Evolutionary conservation across 345 rosid genomes (phyloP).

Genomic region (Gynandropsis gynandra): DNA sequence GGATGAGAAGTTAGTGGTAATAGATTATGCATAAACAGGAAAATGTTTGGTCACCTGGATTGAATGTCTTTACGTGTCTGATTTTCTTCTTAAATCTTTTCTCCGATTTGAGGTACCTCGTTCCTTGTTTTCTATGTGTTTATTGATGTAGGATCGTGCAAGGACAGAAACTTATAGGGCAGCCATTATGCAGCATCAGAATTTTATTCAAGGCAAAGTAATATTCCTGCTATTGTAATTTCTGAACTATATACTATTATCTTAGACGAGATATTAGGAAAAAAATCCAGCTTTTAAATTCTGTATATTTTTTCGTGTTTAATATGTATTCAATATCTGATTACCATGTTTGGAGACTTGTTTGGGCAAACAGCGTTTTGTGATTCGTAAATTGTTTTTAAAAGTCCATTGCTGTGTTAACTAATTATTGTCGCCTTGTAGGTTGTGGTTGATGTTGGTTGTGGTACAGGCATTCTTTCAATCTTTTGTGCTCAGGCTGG

Average conservation of each 20-base stretch:
- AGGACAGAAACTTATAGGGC: slow-evolving; percentile 76
- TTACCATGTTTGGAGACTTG: slow-evolving; percentile 3
- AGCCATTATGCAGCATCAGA: slow-evolving; percentile 82
- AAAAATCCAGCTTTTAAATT: not conserved
- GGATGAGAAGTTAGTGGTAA: too few relatives aligned
- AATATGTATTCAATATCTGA: not conserved
- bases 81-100: not conserved
- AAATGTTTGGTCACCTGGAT: too few relatives aligned
- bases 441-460: slow-evolving; percentile 99
- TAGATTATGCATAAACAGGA: too few relatives aligned
- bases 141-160: slow-evolving; percentile 53
- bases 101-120: not conserved
- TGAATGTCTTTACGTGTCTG: too few relatives aligned
- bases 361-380: not conserved
- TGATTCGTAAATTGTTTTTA: not conserved
- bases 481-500: slow-evolving; percentile 99
- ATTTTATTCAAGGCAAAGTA: slow-evolving; percentile 87
- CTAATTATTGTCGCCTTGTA: slow-evolving; percentile 24
- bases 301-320: slow-evolving; percentile 8
- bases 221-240: slow-evolving; percentile 21
- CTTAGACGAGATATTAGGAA: not conserved
- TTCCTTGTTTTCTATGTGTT: slow-evolving; percentile 12
- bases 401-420: slow-evolving; percentile 19
- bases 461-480: slow-evolving; percentile 97
- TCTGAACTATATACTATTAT: slow-evolving; percentile 6